Conservation (phyloP, 2,329 filamentous ascomycete species). For the Colletotrichum sp. region DNA sequence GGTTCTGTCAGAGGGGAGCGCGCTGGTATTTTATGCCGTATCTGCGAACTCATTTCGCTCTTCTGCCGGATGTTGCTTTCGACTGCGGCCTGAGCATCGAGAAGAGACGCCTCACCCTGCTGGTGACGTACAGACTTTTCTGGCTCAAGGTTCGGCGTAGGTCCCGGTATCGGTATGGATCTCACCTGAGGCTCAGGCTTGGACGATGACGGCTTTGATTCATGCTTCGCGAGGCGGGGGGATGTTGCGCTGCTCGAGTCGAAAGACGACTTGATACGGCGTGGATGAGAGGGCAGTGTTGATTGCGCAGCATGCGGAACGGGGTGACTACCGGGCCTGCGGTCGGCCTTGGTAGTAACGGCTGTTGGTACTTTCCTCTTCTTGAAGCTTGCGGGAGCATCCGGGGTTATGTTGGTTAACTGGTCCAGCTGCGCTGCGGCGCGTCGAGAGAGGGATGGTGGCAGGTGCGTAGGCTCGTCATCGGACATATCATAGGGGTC, state of each 20-base stretch:
- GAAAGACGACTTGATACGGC: not conserved
- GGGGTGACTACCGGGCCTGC: not conserved
- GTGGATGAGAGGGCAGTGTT: not conserved
- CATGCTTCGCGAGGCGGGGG: not conserved
- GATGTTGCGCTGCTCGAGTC: not conserved
- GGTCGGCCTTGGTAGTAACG: not conserved
- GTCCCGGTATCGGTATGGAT: not conserved
- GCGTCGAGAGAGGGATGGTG: not conserved
- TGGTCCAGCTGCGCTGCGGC: not conserved
- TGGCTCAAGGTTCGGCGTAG: not conserved
- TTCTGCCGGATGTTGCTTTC: not conserved
- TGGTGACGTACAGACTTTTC: not conserved
- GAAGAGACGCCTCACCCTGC: not conserved
- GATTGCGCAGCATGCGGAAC: not conserved
- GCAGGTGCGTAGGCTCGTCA: not conserved
- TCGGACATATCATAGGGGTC: slow-evolving; percentile 8
- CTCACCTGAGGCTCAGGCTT: not conserved
- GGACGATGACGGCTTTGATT: not conserved
- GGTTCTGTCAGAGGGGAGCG: not conserved
- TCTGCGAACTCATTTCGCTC: not conserved
- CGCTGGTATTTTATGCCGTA: not conserved
- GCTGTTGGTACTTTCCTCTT: slow-evolving; percentile 3
- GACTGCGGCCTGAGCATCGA: not conserved
- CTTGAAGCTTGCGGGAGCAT: not conserved
- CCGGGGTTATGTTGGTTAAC: not conserved